Conservation (phyloP, 2,329 filamentous ascomycete genomes). For the Exophiala calicioides region DNA sequence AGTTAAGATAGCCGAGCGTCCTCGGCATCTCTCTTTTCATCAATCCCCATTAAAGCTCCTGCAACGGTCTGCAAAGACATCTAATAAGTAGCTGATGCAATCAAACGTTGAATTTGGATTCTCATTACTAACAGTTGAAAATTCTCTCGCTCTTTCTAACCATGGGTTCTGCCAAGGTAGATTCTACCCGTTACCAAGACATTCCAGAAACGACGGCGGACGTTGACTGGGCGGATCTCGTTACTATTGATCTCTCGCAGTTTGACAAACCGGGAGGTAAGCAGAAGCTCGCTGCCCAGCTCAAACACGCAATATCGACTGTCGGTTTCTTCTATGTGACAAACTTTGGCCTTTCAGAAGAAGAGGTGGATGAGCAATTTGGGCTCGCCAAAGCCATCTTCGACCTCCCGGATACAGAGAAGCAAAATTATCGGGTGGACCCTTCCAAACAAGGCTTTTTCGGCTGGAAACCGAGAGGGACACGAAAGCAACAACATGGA, state of each 20-base stretch:
- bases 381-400: slow-evolving; percentile 60
- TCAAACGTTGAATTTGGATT: too few species aligned
- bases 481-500: slow-evolving; percentile 4
- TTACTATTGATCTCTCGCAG: slow-evolving; percentile 47
- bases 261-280: slow-evolving; percentile 57
- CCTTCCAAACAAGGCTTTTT: slow-evolving; percentile 59
- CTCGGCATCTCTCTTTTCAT: too few species aligned
- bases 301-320: slow-evolving; percentile 32
- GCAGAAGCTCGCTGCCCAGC: slow-evolving; percentile 53
- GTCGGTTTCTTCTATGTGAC: slow-evolving; percentile 60
- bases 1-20: too few species aligned
- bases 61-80: too few species aligned
- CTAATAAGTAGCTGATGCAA: too few species aligned
- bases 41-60: too few species aligned
- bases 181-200: slow-evolving; percentile 5
- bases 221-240: slow-evolving; percentile 22
- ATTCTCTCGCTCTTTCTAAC: too few species aligned
- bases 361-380: slow-evolving; percentile 61
- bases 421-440: slow-evolving; percentile 57
- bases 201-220: slow-evolving; percentile 11
- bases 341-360: slow-evolving; percentile 60
- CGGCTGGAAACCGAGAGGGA: slow-evolving; percentile 43
- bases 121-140: too few species aligned
- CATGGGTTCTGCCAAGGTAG: too few species aligned
- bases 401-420: slow-evolving; percentile 58